Evolutionary conservation across 1,284 basidiomycete genomes (phyloP).

Genomic region (Anthracocystis setariae): DNA sequence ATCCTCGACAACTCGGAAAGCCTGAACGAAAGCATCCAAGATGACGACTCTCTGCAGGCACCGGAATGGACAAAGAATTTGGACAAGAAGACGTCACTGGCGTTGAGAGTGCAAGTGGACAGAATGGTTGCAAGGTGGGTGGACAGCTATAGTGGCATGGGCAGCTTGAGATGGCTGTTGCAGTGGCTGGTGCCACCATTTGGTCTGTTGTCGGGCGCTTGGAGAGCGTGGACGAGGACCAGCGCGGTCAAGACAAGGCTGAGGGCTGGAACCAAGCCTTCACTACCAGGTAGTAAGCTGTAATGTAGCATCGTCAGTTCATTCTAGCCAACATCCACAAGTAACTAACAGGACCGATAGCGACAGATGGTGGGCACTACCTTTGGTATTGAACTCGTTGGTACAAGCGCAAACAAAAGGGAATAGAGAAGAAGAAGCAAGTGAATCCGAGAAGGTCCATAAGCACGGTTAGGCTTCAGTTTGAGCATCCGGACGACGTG

Average conservation of each 20-base stretch:
- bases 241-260: slow-evolving; percentile 26
- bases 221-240: slow-evolving; percentile 43
- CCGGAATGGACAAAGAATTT: slow-evolving; percentile 23
- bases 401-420: no score
- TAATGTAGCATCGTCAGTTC: slow-evolving; percentile 1
- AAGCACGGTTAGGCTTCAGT: no score
- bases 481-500: no score
- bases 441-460: no score
- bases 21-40: slow-evolving; percentile 45
- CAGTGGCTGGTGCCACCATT: slow-evolving; percentile 83
- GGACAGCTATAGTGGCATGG: slow-evolving; percentile 68
- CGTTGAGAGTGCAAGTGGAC: slow-evolving; percentile 75
- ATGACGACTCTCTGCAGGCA: slow-evolving; percentile 3
- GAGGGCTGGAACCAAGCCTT: slow-evolving; percentile 11
- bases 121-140: slow-evolving; percentile 74
- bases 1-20: slow-evolving; percentile 90
- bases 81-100: slow-evolving; percentile 28
- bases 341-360: background rate
- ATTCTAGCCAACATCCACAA: background rate
- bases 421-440: no score
- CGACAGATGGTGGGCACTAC: no score
- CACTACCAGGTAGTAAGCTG: slow-evolving; percentile 28
- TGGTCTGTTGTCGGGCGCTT: slow-evolving; percentile 70
- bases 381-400: no score
- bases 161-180: slow-evolving; percentile 77